Evolutionary conservation across 176 grass and related monocot genomes (phyloP), one percentile per base, ranked within the genome.

Genomic region (Raddia distichophylla): DNA sequence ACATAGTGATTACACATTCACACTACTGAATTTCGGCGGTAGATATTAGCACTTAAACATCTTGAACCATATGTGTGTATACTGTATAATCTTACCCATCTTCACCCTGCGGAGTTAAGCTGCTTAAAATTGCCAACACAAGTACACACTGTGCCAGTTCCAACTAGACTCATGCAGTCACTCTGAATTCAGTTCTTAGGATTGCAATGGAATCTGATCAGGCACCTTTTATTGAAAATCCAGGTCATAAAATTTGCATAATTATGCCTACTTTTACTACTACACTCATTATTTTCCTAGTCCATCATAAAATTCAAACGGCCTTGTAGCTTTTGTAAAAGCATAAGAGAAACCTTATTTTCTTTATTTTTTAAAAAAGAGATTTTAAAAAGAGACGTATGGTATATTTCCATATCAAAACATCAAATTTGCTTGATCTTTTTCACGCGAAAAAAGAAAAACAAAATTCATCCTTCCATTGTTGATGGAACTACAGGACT

Each of bases 401-500:
- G 27, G 27, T 27, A 27, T 27, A 27, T 27, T 27, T 27, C 27
- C 27, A 27, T 27, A 27, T 27, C 20, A 56, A 73, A 56, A 74
- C 72, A 43, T 54, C 48, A 22, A 74, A 40, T 42, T 54, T 42
- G 7, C 9, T 56, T n/a, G 15, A 74, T 17, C 51, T 37, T 72
- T 53, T 12, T 5, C 17, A 27, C 27, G 27, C 5, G 1, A 35
- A 63, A 62, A 51, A 13, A 33, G 13, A 1, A 62, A 13, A 13
- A 9, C 10, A 59, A 33, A 33, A 63, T 0, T 22, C 59, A 61
- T 13, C 12, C 32, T 17, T 32, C n/a, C 46, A 11, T 45, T 54
- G 33, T 47, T 72, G 3, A 73, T 76, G 9, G 35, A 18, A 59
- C 67, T 60, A 11, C 81, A 89, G 76, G 35, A 40, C 14, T 55